Evolutionary conservation across 2,329 filamentous ascomycete species (phyloP).

Genomic region (Exutisphaerella laricina): DNA sequence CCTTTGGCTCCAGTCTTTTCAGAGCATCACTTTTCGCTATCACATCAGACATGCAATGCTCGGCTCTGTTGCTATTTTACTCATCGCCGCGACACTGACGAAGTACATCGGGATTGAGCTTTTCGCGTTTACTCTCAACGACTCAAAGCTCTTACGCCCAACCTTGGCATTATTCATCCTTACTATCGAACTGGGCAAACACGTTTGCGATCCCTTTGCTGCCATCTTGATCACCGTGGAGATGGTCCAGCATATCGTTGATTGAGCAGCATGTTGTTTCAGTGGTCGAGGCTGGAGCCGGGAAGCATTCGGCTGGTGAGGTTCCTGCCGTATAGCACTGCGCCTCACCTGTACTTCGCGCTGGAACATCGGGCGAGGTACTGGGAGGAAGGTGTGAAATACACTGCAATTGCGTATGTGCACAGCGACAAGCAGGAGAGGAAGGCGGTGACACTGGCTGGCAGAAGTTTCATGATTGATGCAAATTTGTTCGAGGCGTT

Average conservation of each 20-base stretch:
- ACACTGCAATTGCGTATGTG: background rate
- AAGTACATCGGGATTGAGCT: background rate
- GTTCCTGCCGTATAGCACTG: slow-evolving; percentile 5
- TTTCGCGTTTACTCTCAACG: background rate
- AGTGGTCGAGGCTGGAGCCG: background rate
- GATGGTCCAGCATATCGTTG: background rate
- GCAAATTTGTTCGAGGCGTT: background rate
- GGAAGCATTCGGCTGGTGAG: slow-evolving; percentile 1
- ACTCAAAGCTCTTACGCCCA: background rate
- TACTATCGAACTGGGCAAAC: background rate
- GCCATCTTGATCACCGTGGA: background rate
- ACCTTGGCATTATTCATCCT: background rate
- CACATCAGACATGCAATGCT: background rate
- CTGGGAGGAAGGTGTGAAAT: background rate
- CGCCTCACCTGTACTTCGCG: slow-evolving; percentile 2
- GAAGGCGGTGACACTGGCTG: background rate
- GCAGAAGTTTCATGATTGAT: background rate
- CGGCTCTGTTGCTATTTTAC: background rate
- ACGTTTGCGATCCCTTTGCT: background rate
- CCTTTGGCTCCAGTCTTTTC: too few species aligned
- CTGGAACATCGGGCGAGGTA: slow-evolving; percentile 3
- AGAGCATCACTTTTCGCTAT: too few species aligned
- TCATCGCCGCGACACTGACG: background rate
- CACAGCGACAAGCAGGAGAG: background rate
- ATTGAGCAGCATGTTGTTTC: slow-evolving; percentile 5